Percentiles rank a stretch among this genome's conserved stretches.
Conservation (phyloP, 2,329 filamentous ascomycete genomes). For the Neonectria ditissima region DNA sequence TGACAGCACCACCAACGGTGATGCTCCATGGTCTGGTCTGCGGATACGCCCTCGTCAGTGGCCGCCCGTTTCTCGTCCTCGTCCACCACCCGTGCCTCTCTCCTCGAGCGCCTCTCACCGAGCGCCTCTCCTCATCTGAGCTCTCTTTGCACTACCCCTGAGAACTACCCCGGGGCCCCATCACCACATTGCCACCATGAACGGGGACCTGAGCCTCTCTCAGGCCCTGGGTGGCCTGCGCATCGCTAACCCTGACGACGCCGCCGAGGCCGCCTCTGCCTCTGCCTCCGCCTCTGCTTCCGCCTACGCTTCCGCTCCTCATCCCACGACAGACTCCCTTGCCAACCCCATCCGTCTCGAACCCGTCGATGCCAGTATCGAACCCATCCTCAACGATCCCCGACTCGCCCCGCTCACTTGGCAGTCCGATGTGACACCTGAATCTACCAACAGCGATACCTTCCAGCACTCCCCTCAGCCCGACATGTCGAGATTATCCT, state of each 20-base stretch:
- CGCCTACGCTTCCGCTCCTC: conserved; percentile 26
- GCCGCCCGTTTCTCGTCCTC: conserved; percentile 40
- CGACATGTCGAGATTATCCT: conserved; percentile 57
- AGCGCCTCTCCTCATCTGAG: conserved; percentile 17
- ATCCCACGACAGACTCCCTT: conserved; percentile 33
- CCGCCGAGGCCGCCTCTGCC: conserved; percentile 53
- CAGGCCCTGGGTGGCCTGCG: conserved; percentile 93
- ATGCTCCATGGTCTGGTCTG: conserved; percentile 45
- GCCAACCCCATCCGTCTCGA: conserved; percentile 40
- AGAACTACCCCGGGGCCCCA: conserved; percentile 42
- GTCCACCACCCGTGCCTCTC: conserved; percentile 39
- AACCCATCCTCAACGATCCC: conserved; percentile 39
- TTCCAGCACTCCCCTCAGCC: conserved; percentile 35
- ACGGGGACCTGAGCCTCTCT: conserved; percentile 91
- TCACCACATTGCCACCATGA: conserved; percentile 69
- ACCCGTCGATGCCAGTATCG: conserved; percentile 38
- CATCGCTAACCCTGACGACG: conserved; percentile 95
- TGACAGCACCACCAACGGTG: conserved; percentile 38
- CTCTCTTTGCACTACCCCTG: conserved; percentile 37
- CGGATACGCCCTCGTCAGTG: conserved; percentile 34
- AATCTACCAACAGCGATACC: conserved; percentile 27
- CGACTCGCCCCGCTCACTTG: conserved; percentile 33
- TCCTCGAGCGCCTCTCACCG: conserved; percentile 36
- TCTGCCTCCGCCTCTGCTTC: conserved; percentile 41
- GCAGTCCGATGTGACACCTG: conserved; percentile 31